A percentile compares a stretch with the other conserved stretches of the same genome.
These are phyloP conservation scores for Przewalskia tangutica DNA, from an alignment of 257 asterid genomes.

Conservation along the genomic window DNA sequence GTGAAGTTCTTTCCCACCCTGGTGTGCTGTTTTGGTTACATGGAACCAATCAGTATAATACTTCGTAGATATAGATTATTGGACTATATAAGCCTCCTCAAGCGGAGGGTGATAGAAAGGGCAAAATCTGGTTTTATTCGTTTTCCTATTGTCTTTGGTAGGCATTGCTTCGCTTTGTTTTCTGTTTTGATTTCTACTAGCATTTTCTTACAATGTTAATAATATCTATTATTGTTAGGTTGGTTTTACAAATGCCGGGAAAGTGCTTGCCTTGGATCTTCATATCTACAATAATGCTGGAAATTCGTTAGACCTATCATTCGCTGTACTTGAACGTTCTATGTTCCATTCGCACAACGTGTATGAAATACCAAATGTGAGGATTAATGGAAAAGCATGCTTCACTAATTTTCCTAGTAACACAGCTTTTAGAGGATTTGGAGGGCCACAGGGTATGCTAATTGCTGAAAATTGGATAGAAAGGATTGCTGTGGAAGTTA, in stretches of 20 bases:
- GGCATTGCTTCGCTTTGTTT: background rate
- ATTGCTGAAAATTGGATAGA: slow-evolving; percentile 96
- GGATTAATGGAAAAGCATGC: slow-evolving; percentile 72
- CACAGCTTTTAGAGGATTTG: slow-evolving; percentile 97
- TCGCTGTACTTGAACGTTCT: slow-evolving; percentile 88
- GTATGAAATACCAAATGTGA: slow-evolving; percentile 82
- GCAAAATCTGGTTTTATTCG: background rate
- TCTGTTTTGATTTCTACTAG: background rate
- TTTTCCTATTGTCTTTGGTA: background rate
- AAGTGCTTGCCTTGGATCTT: slow-evolving; percentile 85
- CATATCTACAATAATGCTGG: slow-evolving; percentile 82
- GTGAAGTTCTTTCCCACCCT: background rate
- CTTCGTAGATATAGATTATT: background rate
- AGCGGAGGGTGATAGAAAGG: background rate
- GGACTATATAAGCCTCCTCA: background rate
- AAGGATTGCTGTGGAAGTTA: slow-evolving; percentile 73
- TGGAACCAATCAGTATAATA: background rate
- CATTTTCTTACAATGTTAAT: background rate
- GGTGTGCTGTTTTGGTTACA: background rate
- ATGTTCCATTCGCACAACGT: slow-evolving; percentile 93
- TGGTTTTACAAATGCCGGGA: slow-evolving; percentile 77
- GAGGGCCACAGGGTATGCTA: slow-evolving; percentile 98
- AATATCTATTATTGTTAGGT: slow-evolving; percentile 34
- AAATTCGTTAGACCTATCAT: slow-evolving; percentile 85
- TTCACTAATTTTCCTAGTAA: slow-evolving; percentile 92